phyloP scores from a whole-genome alignment of 192 early-diverging fungal genomes.

The Backusella parvicylindrica region DNA sequence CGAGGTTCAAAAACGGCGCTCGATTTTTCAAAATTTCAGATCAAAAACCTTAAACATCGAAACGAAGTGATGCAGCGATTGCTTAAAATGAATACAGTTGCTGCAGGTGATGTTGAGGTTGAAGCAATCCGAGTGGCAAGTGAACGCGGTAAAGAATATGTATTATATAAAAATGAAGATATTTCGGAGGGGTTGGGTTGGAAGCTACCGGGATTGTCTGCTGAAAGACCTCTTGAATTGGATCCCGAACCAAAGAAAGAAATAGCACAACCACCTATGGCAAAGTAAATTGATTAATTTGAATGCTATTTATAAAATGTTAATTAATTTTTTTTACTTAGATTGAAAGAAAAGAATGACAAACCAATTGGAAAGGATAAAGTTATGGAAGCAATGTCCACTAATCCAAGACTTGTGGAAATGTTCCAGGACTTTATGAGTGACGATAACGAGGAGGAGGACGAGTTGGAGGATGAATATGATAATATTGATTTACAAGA shows the following conservation, averaged over 20 bases:
- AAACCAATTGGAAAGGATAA: conserved; percentile 13
- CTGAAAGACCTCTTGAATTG: conserved; percentile 7
- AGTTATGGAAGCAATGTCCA: background rate
- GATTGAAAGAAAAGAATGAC: conserved; percentile 15
- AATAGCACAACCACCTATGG: conserved; percentile 3
- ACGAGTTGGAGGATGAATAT: background rate
- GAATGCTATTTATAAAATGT: background rate
- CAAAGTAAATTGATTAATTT: background rate
- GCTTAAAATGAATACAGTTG: conserved; percentile 43
- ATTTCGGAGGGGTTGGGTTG: conserved; percentile 58
- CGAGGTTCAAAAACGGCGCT: conserved; percentile 63
- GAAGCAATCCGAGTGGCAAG: conserved; percentile 69
- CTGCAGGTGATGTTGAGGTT: conserved; percentile 18
- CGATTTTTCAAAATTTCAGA: conserved; percentile 92
- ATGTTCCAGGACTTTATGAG: background rate
- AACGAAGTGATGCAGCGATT: conserved; percentile 82
- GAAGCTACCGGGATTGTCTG: conserved; percentile 43
- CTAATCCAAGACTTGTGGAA: background rate
- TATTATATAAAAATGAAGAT: conserved; percentile 84
- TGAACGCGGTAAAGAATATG: conserved; percentile 78
- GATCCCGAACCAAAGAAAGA: conserved; percentile 18
- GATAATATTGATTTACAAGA: background rate
- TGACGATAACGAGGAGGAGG: background rate
- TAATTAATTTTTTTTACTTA: background rate
- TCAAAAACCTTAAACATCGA: conserved; percentile 76